These are phyloP conservation scores for Mrakiaceae sp. DNA, from an alignment of 1,284 basidiomycete species.

Conservation along the genomic window DNA sequence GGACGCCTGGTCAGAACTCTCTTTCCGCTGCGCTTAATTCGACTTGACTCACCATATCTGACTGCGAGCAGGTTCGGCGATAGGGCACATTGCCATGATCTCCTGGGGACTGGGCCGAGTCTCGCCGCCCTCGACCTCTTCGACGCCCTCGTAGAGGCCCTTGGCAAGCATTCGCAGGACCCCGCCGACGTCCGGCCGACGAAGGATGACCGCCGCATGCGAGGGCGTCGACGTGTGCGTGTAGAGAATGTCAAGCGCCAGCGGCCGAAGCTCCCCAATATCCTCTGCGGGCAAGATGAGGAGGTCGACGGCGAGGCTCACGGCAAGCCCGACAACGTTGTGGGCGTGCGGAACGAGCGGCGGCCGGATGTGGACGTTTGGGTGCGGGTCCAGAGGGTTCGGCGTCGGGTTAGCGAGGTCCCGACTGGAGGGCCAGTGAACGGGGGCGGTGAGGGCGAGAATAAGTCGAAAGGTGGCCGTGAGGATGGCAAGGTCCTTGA, in stretches of 20 bases:
- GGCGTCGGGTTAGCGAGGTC: neutral
- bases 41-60: too few relatives aligned
- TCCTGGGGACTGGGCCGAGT: too few relatives aligned
- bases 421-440: neutral
- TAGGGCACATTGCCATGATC: too few relatives aligned
- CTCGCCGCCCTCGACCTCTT: neutral
- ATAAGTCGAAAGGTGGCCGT: neutral
- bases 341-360: neutral
- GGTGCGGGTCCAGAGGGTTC: neutral
- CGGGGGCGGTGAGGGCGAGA: neutral
- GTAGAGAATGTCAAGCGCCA: constrained; percentile 13
- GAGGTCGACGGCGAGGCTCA: neutral
- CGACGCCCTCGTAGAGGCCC: constrained; percentile 10
- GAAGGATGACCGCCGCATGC: neutral
- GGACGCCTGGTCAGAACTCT: too few relatives aligned
- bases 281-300: neutral
- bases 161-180: constrained; percentile 8
- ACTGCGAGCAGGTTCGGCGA: too few relatives aligned
- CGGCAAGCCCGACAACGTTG: neutral
- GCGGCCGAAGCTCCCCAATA: neutral
- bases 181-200: constrained; percentile 5
- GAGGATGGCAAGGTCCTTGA: constrained; percentile 13
- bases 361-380: neutral
- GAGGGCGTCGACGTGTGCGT: neutral
- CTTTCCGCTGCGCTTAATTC: too few relatives aligned